Evolutionary conservation across 441 rosid genomes (phyloP).

Genomic region (Bocquillonia castaneifolia): DNA sequence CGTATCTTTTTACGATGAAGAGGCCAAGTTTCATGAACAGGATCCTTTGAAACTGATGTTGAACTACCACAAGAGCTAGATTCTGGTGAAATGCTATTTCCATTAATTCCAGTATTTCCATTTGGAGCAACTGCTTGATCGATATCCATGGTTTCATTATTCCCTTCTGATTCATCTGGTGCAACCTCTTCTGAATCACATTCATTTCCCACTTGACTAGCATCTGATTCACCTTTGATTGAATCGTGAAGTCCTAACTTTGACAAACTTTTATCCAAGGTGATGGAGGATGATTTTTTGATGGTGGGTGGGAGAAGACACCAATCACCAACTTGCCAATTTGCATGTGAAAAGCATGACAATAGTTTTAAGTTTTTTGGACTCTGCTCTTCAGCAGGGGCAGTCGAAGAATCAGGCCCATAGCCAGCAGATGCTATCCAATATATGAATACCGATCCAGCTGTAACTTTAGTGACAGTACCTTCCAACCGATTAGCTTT

Average conservation of each 20-base stretch:
- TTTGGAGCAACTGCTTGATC: slow-evolving; percentile 32
- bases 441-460: slow-evolving; percentile 76
- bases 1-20: slow-evolving; percentile 86
- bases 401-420: slow-evolving; percentile 77
- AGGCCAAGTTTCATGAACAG: slow-evolving; percentile 70
- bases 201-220: slow-evolving; percentile 33
- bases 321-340: slow-evolving; percentile 98
- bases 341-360: slow-evolving; percentile 81
- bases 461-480: slow-evolving; percentile 78
- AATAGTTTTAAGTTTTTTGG: slow-evolving; percentile 77
- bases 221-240: slow-evolving; percentile 30
- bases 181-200: slow-evolving; percentile 43
- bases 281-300: slow-evolving; percentile 37
- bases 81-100: slow-evolving; percentile 33
- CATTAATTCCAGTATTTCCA: slow-evolving; percentile 33
- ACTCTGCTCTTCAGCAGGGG: slow-evolving; percentile 90
- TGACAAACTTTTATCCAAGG: slow-evolving; percentile 47
- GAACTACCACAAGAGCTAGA: slow-evolving; percentile 49
- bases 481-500: slow-evolving; percentile 86
- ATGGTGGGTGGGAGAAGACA: slow-evolving; percentile 59
- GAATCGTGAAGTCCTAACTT: slow-evolving; percentile 50
- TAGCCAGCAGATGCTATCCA: slow-evolving; percentile 97
- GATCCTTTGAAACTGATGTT: slow-evolving; percentile 51
- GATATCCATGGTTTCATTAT: slow-evolving; percentile 36
- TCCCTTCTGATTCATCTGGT: slow-evolving; percentile 43